Conservation (phyloP, 768 basidiomycete genomes). For the Gyrodon lividus region DNA sequence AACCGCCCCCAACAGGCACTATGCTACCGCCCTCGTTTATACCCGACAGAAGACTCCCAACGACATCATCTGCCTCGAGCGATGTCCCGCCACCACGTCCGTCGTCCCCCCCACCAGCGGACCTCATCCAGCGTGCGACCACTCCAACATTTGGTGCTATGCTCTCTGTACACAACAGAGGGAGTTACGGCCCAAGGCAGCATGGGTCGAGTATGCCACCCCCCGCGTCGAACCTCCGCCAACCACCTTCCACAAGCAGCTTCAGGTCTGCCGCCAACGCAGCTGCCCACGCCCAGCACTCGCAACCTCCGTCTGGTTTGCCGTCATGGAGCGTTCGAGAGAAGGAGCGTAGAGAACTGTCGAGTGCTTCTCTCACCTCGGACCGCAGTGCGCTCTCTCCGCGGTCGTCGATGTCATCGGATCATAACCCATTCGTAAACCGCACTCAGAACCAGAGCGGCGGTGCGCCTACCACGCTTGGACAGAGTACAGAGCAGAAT, state of each 20-base stretch:
- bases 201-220: slow-evolving; percentile 80
- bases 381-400: slow-evolving; percentile 69
- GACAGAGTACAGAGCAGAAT: slow-evolving; percentile 31
- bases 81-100: slow-evolving; percentile 82
- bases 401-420: slow-evolving; percentile 81
- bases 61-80: slow-evolving; percentile 42
- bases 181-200: slow-evolving; percentile 49
- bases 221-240: slow-evolving; percentile 60
- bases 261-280: slow-evolving; percentile 75
- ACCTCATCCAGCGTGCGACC: slow-evolving; percentile 89
- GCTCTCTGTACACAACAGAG: slow-evolving; percentile 53
- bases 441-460: slow-evolving; percentile 34
- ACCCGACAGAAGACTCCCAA: slow-evolving; percentile 60
- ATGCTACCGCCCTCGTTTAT: slow-evolving; percentile 80
- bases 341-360: slow-evolving; percentile 55
- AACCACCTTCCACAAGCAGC: slow-evolving; percentile 76
- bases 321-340: slow-evolving; percentile 53
- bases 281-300: slow-evolving; percentile 48
- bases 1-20: slow-evolving; percentile 66
- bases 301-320: slow-evolving; percentile 41
- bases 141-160: slow-evolving; percentile 76
- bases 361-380: slow-evolving; percentile 68
- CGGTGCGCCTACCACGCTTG: slow-evolving; percentile 44
- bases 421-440: slow-evolving; percentile 53
- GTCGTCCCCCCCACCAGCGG: slow-evolving; percentile 88